phyloP scores from a whole-genome alignment of 345 rosid species.

The Citrus medica region DNA sequence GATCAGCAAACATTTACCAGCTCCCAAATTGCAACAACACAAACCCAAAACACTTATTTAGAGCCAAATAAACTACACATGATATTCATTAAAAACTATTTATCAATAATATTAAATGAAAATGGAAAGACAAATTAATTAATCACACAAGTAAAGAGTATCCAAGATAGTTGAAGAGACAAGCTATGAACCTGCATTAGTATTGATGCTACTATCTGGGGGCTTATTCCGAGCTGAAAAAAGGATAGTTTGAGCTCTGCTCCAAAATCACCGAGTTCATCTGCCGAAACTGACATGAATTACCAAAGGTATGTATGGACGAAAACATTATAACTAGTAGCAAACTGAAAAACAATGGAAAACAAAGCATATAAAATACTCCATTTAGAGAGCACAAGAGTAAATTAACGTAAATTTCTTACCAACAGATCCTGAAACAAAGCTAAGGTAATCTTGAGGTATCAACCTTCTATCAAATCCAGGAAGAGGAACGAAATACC shows the following conservation, averaged over 20 bases:
- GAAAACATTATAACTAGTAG: neutral
- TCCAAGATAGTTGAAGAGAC: slow-evolving; percentile 4
- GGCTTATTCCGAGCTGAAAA: slow-evolving; percentile 98
- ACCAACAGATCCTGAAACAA: slow-evolving; percentile 89
- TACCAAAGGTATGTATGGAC: neutral
- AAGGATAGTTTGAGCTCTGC: slow-evolving; percentile 81
- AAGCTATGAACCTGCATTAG: slow-evolving; percentile 70
- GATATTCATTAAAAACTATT: neutral
- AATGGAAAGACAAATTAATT: neutral
- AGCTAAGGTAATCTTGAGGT: slow-evolving; percentile 90
- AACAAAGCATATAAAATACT: neutral
- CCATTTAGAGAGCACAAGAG: neutral
- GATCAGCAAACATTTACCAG: neutral
- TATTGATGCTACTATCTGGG: slow-evolving; percentile 83
- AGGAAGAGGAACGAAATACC: slow-evolving; percentile 89
- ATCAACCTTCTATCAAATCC: slow-evolving; percentile 83
- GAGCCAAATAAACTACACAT: neutral
- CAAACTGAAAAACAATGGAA: slow-evolving; percentile 5
- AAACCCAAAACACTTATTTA: neutral
- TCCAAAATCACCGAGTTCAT: slow-evolving; percentile 80
- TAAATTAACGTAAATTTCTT: slow-evolving; percentile 22
- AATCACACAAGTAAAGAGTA: neutral
- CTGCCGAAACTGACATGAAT: slow-evolving; percentile 35
- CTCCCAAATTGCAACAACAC: neutral
- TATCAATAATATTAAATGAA: neutral